Percentiles rank a stretch among this genome's conserved stretches.
phyloP scores from a whole-genome alignment of 495 filamentous ascomycete genomes.

The Penicillium paradoxum region DNA sequence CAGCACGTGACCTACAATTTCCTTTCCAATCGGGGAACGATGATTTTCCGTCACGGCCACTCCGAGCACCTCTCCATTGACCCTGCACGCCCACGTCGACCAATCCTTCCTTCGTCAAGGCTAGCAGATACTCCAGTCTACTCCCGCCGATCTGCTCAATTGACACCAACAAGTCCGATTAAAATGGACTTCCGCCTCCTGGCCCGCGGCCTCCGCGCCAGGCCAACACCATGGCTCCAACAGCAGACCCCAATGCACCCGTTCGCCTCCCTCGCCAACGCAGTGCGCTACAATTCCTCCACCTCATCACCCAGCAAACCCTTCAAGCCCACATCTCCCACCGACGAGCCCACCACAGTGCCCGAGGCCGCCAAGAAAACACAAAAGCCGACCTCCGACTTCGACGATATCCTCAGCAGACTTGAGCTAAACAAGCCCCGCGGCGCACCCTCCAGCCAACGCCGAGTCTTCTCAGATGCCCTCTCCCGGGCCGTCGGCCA shows the following conservation, averaged over 20 bases:
- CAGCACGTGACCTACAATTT: constrained; percentile 27
- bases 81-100: not conserved
- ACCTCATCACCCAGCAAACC: constrained; percentile 1
- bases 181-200: constrained; percentile 37
- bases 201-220: constrained; percentile 32
- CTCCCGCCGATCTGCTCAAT: constrained; percentile 2
- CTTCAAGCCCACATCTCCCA: constrained; percentile 3
- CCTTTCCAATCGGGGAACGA: constrained; percentile 4
- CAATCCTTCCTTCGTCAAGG: not conserved
- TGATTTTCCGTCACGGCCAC: constrained; percentile 18
- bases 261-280: constrained; percentile 14
- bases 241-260: constrained; percentile 13
- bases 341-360: constrained; percentile 6
- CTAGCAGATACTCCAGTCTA: not conserved
- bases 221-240: constrained; percentile 28
- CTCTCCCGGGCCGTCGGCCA: constrained; percentile 22
- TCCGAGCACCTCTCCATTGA: constrained; percentile 3
- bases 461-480: constrained; percentile 14
- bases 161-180: not conserved
- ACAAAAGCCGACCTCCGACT: constrained; percentile 16
- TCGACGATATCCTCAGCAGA: constrained; percentile 37
- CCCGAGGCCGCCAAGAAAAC: not conserved
- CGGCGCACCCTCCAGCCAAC: constrained; percentile 2
- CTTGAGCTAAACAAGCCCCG: constrained; percentile 32
- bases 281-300: constrained; percentile 27